These are phyloP conservation scores for Fraxinus velutina DNA, from an alignment of 305 asterid species.

Conservation along the genomic window DNA sequence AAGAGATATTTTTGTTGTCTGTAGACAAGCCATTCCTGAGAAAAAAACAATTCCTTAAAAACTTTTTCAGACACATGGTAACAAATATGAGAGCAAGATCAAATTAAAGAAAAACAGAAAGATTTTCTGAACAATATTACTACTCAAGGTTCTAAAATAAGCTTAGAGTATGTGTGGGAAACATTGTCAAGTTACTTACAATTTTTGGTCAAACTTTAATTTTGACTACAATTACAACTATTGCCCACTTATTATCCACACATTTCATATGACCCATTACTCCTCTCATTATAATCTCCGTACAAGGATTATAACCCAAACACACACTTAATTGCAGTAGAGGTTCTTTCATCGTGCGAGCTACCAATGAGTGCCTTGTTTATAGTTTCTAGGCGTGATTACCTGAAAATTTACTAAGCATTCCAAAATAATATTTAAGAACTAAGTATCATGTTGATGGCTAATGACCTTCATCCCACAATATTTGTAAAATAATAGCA, in stretches of 20 bases:
- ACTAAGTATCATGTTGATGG: not conserved
- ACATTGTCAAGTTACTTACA: not conserved
- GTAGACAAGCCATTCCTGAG: slow-evolving; percentile 90
- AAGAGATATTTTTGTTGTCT: slow-evolving; percentile 72
- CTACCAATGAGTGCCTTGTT: not conserved
- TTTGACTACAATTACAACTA: not conserved
- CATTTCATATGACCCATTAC: not conserved
- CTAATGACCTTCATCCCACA: not conserved
- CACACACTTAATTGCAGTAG: not conserved
- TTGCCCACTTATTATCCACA: not conserved
- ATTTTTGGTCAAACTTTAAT: not conserved
- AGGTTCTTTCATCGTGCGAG: not conserved
- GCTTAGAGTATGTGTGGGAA: not conserved
- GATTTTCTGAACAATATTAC: not conserved
- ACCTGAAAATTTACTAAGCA: not conserved
- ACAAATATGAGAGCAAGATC: not conserved
- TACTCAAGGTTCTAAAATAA: not conserved
- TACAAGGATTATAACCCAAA: not conserved
- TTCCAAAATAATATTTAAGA: not conserved
- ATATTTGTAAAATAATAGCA: not conserved
- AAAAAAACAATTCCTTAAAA: not conserved
- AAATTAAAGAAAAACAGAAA: not conserved
- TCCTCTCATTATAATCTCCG: not conserved
- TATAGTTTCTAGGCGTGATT: not conserved
- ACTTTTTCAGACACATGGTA: not conserved